phyloP scores from a whole-genome alignment of 768 basidiomycete species.

The Zangia roseola region DNA sequence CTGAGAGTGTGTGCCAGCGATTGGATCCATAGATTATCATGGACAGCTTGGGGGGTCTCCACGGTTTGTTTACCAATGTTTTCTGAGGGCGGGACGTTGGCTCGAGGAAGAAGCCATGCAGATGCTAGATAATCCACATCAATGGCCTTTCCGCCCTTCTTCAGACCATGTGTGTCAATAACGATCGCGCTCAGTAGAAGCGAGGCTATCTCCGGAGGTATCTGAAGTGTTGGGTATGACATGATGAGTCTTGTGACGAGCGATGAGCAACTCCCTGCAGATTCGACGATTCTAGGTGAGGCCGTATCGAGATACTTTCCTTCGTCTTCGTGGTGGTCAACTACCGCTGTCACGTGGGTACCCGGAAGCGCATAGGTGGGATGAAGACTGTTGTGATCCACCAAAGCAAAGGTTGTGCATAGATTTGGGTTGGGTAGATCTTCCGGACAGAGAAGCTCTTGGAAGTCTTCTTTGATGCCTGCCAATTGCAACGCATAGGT shows the following conservation, averaged over 20 bases:
- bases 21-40: conserved; percentile 43
- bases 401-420: conserved; percentile 68
- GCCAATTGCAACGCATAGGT: conserved; percentile 66
- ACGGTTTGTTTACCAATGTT: not conserved
- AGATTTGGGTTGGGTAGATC: conserved; percentile 51
- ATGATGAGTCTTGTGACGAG: conserved; percentile 47
- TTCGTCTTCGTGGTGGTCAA: conserved; percentile 95
- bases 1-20: conserved; percentile 46
- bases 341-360: conserved; percentile 64
- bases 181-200: conserved; percentile 80
- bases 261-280: conserved; percentile 77
- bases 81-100: conserved; percentile 39
- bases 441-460: conserved; percentile 63
- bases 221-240: conserved; percentile 21
- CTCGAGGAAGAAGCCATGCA: conserved; percentile 58
- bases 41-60: conserved; percentile 27
- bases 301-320: conserved; percentile 56
- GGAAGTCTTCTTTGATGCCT: conserved; percentile 46
- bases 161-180: conserved; percentile 85
- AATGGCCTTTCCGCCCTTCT: conserved; percentile 74
- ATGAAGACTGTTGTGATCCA: conserved; percentile 85
- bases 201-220: conserved; percentile 64
- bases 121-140: conserved; percentile 63
- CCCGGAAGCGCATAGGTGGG: conserved; percentile 39
- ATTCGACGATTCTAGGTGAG: conserved; percentile 63